These are phyloP conservation scores for Penicillium paneum DNA, from an alignment of 2,329 filamentous ascomycete species.

Conservation along the genomic window DNA sequence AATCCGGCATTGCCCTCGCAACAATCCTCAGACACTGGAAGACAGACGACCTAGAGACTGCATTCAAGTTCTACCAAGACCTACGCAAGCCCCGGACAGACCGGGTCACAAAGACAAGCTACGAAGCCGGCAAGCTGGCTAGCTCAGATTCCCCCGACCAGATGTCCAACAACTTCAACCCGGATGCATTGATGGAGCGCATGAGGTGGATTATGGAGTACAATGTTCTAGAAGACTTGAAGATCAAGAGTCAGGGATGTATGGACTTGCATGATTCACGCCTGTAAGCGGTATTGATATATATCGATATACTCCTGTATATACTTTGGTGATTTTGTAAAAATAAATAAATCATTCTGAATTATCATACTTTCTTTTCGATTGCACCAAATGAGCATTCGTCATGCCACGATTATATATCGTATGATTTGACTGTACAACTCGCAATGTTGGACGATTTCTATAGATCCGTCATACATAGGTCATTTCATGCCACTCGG, in stretches of 20 bases:
- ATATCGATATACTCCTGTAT: neutral
- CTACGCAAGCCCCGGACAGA: conserved; percentile 39
- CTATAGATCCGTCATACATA: neutral
- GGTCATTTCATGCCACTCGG: neutral
- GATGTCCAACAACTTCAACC: conserved; percentile 29
- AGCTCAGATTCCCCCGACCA: conserved; percentile 33
- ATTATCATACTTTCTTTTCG: too few species aligned
- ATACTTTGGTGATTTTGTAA: neutral
- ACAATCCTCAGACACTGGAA: conserved; percentile 33
- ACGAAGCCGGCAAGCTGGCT: conserved; percentile 36
- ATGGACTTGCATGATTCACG: conserved; percentile 20
- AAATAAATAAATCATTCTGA: too few species aligned
- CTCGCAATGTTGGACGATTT: neutral
- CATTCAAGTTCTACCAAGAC: conserved; percentile 37
- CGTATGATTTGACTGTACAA: neutral
- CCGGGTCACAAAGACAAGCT: conserved; percentile 34
- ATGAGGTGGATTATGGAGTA: conserved; percentile 41
- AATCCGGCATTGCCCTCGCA: conserved; percentile 34
- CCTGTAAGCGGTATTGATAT: conserved; percentile 5
- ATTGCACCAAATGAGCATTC: neutral
- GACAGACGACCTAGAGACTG: conserved; percentile 24
- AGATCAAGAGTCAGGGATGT: conserved; percentile 17
- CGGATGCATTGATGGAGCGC: conserved; percentile 26
- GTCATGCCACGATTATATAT: neutral
- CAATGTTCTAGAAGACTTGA: conserved; percentile 33